A percentile compares a stretch with the other conserved stretches of the same genome.
Conservation (phyloP, 192 early-diverging fungal genomes). For the Entophlyctis luteolus region DNA sequence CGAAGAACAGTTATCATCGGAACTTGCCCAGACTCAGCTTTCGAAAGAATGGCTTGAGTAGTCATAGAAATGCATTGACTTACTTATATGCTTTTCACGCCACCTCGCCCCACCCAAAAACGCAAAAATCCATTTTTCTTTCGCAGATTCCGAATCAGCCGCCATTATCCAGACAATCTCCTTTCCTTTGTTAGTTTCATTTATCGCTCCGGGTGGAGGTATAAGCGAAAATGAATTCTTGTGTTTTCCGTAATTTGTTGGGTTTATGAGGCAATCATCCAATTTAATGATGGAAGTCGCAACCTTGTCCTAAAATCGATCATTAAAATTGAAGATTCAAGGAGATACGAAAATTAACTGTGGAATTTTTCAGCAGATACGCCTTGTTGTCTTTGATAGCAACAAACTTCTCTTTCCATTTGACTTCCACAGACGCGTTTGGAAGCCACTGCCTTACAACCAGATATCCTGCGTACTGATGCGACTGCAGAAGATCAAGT, state of each 20-base stretch:
- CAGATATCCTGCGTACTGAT: conserved; percentile 3
- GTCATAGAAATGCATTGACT: background rate
- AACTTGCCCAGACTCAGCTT: conserved; percentile 5
- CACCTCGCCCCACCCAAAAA: conserved; percentile 16
- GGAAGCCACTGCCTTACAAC: conserved; percentile 5
- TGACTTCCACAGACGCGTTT: background rate
- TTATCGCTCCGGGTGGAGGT: conserved; percentile 19
- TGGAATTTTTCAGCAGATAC: background rate
- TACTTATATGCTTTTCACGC: conserved; percentile 13
- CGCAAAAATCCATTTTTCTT: conserved; percentile 16
- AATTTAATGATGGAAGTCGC: conserved; percentile 22
- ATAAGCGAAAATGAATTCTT: conserved; percentile 15
- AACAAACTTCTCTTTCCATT: conserved; percentile 11
- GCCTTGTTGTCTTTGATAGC: conserved; percentile 22
- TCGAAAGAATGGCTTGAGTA: background rate
- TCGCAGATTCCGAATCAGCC: background rate
- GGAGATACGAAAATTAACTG: too few species aligned
- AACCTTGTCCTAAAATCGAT: conserved; percentile 20
- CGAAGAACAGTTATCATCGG: conserved; percentile 14
- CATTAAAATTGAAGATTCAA: too few species aligned
- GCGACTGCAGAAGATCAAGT: background rate
- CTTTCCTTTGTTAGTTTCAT: conserved; percentile 24
- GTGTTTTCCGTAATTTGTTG: background rate
- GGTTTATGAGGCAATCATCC: conserved; percentile 25
- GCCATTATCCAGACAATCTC: conserved; percentile 20